Percentiles rank a stretch among this genome's conserved stretches.
Evolutionary conservation across 1,284 basidiomycete species (phyloP).

Genomic region (Rhodotorula sp.): DNA sequence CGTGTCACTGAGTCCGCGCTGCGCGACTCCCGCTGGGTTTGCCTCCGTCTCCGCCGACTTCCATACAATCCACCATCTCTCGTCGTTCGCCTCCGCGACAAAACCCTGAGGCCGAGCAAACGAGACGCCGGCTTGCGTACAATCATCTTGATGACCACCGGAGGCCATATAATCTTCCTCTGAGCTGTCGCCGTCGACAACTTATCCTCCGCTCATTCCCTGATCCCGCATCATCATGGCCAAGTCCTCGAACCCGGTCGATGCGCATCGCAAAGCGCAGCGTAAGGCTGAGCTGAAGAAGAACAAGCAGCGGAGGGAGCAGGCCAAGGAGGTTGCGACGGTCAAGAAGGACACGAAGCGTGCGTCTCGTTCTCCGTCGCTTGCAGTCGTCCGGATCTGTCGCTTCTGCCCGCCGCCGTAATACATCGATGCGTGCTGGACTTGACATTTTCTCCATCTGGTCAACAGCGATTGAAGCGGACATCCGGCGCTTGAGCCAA

Average conservation of each 20-base stretch:
- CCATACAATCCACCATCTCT: neutral
- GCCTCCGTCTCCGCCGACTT: neutral
- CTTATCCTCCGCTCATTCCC: neutral
- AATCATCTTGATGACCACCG: too few species aligned
- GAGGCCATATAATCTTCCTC: too few species aligned
- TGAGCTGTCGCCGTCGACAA: neutral
- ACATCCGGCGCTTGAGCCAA: constrained; percentile 35
- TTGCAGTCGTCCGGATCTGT: too few species aligned
- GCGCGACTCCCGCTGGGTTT: too few species aligned
- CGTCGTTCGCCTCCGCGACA: neutral
- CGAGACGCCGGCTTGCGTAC: too few species aligned
- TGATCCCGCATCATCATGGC: constrained; percentile 25
- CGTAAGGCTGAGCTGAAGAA: constrained; percentile 47
- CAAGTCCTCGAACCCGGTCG: constrained; percentile 46
- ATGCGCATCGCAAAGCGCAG: constrained; percentile 49
- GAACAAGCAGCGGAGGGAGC: constrained; percentile 46
- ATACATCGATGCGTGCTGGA: neutral
- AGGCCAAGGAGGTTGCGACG: constrained; percentile 42
- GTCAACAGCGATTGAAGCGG: constrained; percentile 35
- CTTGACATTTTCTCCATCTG: too few species aligned
- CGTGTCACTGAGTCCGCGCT: too few species aligned
- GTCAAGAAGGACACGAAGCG: constrained; percentile 42
- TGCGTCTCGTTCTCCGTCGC: constrained; percentile 17
- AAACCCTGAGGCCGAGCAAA: neutral
- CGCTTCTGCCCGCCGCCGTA: neutral